Conservation (phyloP, 805 yeast species). For the Wickerhamomyces chaumierensis region DNA sequence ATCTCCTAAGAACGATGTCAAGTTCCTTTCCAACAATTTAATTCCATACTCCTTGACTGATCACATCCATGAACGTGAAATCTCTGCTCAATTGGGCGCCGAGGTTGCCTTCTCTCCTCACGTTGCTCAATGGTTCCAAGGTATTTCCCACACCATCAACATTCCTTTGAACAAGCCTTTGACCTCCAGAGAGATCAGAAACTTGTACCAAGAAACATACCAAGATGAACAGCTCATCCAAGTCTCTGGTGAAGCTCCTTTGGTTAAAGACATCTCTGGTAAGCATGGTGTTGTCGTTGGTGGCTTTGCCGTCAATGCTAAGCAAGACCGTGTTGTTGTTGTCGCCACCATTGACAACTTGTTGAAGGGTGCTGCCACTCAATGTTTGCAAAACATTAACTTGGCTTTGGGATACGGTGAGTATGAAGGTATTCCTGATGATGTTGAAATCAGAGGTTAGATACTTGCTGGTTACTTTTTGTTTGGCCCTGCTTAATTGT, state of each 20-base stretch:
- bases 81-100: constrained; percentile 66
- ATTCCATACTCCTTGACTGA: constrained; percentile 94
- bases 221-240: constrained; percentile 78
- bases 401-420: constrained; percentile 84
- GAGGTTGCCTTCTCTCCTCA: constrained; percentile 90
- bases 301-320: constrained; percentile 87
- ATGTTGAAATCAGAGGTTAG: constrained; percentile 28
- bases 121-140: constrained; percentile 99
- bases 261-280: constrained; percentile 83
- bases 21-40: constrained; percentile 65
- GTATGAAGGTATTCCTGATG: constrained; percentile 87
- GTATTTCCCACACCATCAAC: constrained; percentile 84
- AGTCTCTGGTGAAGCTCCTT: constrained; percentile 85
- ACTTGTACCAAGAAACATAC: constrained; percentile 79
- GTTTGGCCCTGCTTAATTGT: too few relatives aligned
- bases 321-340: constrained; percentile 81
- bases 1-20: constrained; percentile 84
- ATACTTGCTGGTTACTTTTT: too few relatives aligned
- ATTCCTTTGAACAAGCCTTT: constrained; percentile 70
- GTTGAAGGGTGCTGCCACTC: constrained; percentile 97
- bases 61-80: constrained; percentile 93
- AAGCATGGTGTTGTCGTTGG: constrained; percentile 94
- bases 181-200: constrained; percentile 73
- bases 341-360: constrained; percentile 94
- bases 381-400: constrained; percentile 93